A percentile compares a stretch with the other conserved stretches of the same genome.
Evolutionary conservation across 179 eudicot genomes (phyloP).

Genomic region (Silene noctiflora): DNA sequence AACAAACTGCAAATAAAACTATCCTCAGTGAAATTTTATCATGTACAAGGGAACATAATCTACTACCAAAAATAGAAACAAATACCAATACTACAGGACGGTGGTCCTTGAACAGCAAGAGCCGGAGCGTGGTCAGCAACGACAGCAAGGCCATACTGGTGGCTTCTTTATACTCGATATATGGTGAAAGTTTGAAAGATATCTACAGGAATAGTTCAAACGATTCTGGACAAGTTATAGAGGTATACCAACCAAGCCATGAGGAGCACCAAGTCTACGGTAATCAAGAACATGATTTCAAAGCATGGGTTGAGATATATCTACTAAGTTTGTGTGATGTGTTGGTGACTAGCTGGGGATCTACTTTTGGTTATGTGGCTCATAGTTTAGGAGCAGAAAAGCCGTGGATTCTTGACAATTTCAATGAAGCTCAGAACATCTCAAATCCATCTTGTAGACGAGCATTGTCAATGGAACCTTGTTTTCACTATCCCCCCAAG

Average conservation of each 20-base stretch:
- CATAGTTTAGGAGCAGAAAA: neutral
- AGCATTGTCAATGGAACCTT: slow-evolving; percentile 8
- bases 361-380: slow-evolving; percentile 2
- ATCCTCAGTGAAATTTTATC: neutral
- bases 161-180: neutral
- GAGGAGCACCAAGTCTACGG: neutral
- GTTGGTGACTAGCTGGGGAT: slow-evolving; percentile 1
- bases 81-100: neutral
- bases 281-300: neutral
- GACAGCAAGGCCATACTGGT: neutral
- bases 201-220: neutral
- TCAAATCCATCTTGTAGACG: neutral
- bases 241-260: slow-evolving; percentile 2
- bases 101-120: neutral
- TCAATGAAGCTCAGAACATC: neutral
- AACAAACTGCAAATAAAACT: neutral
- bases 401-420: slow-evolving; percentile 3
- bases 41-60: neutral
- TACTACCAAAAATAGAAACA: neutral
- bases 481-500: neutral
- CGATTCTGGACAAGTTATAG: neutral
- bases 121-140: no score
- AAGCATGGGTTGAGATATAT: slow-evolving; percentile 11
- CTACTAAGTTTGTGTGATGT: neutral
- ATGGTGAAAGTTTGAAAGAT: neutral